Evolutionary conservation across 106 monocot genomes (phyloP).

Genomic region (Ottelia alismoides): DNA sequence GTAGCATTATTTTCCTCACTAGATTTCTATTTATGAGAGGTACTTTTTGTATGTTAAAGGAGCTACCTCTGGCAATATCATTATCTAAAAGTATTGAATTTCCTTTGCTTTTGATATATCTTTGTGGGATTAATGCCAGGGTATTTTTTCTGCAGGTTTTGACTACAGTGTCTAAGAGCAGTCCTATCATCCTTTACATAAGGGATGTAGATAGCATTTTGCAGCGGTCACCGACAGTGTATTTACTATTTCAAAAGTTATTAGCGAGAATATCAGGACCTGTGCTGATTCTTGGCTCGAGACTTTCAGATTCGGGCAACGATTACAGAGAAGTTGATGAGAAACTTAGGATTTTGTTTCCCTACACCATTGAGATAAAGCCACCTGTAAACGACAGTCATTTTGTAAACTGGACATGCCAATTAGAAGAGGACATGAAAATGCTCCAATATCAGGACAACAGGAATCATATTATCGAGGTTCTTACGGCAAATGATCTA

Average conservation of each 20-base stretch:
- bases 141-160: conserved; percentile 58
- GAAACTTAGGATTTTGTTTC: conserved; percentile 37
- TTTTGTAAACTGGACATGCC: conserved; percentile 66
- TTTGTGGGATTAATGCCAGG: too few species aligned
- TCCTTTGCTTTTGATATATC: too few species aligned
- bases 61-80: too few species aligned
- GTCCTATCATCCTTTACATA: conserved; percentile 62
- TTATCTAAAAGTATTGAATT: too few species aligned
- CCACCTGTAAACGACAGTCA: conserved; percentile 55
- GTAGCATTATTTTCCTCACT: too few species aligned
- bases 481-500: conserved; percentile 69
- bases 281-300: conserved; percentile 65
- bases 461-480: conserved; percentile 62
- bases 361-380: conserved; percentile 74
- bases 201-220: conserved; percentile 63
- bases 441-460: conserved; percentile 73
- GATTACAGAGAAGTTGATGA: conserved; percentile 44
- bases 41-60: too few species aligned
- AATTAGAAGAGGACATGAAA: conserved; percentile 79
- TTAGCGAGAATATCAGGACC: conserved; percentile 46
- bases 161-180: conserved; percentile 39
- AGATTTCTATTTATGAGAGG: too few species aligned
- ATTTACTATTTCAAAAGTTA: conserved; percentile 51
- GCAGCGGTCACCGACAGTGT: conserved; percentile 43
- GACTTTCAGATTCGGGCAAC: conserved; percentile 24